Percentiles rank a stretch among this genome's conserved stretches.
Evolutionary conservation across 2,329 filamentous ascomycete species (phyloP).

Genomic region (Cordyceps fumosorosea): DNA sequence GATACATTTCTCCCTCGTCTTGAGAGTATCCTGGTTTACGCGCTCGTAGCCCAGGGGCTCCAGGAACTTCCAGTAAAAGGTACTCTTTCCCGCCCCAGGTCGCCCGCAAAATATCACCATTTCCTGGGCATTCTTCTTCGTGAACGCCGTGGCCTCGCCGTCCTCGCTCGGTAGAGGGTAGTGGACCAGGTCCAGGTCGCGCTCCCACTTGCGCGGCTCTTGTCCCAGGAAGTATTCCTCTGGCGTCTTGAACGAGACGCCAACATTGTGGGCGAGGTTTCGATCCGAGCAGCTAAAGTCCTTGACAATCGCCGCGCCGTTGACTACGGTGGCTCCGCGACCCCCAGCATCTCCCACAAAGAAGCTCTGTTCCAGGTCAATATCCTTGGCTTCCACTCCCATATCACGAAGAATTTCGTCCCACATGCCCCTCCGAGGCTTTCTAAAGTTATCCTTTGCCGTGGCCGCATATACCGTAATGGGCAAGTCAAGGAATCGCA

Average conservation of each 20-base stretch:
- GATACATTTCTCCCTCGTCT: constrained; percentile 64
- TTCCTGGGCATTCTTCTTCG: constrained; percentile 61
- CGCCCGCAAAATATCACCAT: constrained; percentile 83
- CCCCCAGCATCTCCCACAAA: constrained; percentile 87
- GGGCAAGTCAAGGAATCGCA: constrained; percentile 68
- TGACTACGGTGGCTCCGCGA: constrained; percentile 36
- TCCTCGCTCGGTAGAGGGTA: constrained; percentile 39
- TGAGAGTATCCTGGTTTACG: constrained; percentile 85
- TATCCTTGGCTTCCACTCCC: constrained; percentile 44
- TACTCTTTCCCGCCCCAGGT: constrained; percentile 86
- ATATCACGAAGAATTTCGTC: constrained; percentile 52
- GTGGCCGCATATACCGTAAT: constrained; percentile 82
- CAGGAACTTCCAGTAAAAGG: constrained; percentile 75
- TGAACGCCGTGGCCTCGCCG: constrained; percentile 35
- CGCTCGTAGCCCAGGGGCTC: constrained; percentile 74
- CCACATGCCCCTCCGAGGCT: constrained; percentile 91
- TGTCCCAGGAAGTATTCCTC: constrained; percentile 85
- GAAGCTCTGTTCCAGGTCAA: constrained; percentile 67
- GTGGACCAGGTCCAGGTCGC: constrained; percentile 63
- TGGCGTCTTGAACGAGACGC: constrained; percentile 74
- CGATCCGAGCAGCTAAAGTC: constrained; percentile 64
- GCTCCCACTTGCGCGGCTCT: constrained; percentile 55
- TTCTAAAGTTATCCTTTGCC: constrained; percentile 71
- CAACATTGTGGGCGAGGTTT: constrained; percentile 80
- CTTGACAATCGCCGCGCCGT: constrained; percentile 30